Conservation (phyloP, 805 yeast genomes). For the Vanderwaltozyma tropicalis region DNA sequence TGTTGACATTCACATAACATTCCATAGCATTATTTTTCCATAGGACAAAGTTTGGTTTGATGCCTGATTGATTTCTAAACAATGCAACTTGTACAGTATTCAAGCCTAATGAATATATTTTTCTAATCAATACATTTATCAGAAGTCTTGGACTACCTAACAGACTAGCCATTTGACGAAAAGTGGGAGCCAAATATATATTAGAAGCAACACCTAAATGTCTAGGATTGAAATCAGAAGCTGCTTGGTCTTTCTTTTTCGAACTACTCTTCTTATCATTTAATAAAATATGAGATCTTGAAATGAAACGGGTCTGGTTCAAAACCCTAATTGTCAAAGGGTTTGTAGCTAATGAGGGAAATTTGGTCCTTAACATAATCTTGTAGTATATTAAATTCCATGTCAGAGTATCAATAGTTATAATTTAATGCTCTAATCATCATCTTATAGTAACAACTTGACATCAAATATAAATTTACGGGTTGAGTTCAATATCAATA, state of each 20-base stretch:
- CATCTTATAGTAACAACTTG: too few relatives aligned
- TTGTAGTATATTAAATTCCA: too few relatives aligned
- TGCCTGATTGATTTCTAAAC: constrained; percentile 57
- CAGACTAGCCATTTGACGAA: constrained; percentile 35
- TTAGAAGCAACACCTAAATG: constrained; percentile 34
- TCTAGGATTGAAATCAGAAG: constrained; percentile 28
- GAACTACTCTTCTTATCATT: background rate
- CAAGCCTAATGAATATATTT: constrained; percentile 51
- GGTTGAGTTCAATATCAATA: too few relatives aligned
- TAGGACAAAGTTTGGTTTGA: constrained; percentile 54
- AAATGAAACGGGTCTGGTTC: background rate
- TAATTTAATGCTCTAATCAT: too few relatives aligned
- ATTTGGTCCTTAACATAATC: background rate
- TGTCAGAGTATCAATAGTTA: too few relatives aligned
- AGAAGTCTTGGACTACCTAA: constrained; percentile 34
- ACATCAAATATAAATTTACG: too few relatives aligned
- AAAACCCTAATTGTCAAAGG: background rate
- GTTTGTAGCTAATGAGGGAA: background rate
- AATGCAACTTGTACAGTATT: constrained; percentile 61
- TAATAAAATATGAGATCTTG: background rate
- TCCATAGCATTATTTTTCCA: constrained; percentile 87
- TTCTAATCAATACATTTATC: constrained; percentile 42
- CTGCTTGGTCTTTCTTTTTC: background rate
- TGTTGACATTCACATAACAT: constrained; percentile 64
- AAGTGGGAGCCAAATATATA: constrained; percentile 43